Conservation (phyloP, 2,329 filamentous ascomycete species). For the Cryphonectria naterciae region DNA sequence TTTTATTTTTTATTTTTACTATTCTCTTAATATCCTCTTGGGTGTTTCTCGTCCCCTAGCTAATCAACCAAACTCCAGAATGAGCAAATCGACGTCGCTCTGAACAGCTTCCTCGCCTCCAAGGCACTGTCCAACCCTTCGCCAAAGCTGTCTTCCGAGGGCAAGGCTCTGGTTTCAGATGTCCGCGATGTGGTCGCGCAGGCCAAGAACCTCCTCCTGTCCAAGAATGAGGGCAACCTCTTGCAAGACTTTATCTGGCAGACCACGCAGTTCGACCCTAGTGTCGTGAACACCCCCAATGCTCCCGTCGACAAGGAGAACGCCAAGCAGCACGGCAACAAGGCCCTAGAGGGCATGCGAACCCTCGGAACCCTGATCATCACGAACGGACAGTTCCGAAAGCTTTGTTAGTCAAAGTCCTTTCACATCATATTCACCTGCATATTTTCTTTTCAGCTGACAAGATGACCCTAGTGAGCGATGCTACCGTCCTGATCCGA, state of each 20-base stretch:
- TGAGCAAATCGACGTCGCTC: slow-evolving; percentile 90
- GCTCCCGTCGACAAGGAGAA: slow-evolving; percentile 75
- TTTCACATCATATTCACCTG: not conserved
- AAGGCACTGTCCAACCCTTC: slow-evolving; percentile 72
- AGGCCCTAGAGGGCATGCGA: slow-evolving; percentile 82
- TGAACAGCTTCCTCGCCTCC: slow-evolving; percentile 84
- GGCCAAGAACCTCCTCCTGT: slow-evolving; percentile 81
- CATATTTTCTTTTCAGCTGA: slow-evolving; percentile 21
- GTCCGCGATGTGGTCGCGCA: slow-evolving; percentile 79
- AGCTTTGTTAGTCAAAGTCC: slow-evolving; percentile 67
- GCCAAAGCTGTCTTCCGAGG: slow-evolving; percentile 78
- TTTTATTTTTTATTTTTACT: too few species aligned
- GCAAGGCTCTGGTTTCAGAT: slow-evolving; percentile 77
- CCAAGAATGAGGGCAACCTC: slow-evolving; percentile 94
- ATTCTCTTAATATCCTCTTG: too few species aligned
- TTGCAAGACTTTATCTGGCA: slow-evolving; percentile 98
- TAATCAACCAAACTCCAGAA: slow-evolving; percentile 58
- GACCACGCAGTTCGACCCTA: slow-evolving; percentile 73
- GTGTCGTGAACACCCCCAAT: slow-evolving; percentile 62
- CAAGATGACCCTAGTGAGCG: slow-evolving; percentile 58
- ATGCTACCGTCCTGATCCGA: slow-evolving; percentile 78
- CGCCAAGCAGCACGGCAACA: slow-evolving; percentile 80
- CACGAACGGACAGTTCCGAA: slow-evolving; percentile 95
- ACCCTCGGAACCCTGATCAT: slow-evolving; percentile 88
- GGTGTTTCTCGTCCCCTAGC: slow-evolving; percentile 6